Conservation (phyloP, 495 filamentous ascomycete species). For the Penicillium odoratum region DNA sequence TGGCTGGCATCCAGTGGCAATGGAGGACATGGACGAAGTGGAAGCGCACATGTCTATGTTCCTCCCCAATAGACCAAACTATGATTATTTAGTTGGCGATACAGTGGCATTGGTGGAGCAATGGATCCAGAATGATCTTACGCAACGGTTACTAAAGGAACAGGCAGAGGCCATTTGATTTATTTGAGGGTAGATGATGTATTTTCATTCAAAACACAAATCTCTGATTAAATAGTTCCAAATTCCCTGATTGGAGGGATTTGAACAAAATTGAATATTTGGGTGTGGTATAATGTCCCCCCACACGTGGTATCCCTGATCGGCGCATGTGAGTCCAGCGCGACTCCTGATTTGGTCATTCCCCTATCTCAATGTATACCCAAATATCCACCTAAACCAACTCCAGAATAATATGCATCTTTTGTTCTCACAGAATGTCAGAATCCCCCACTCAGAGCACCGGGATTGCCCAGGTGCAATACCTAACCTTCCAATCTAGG, state of each 20-base stretch:
- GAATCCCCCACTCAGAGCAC: background rate
- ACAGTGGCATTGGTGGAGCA: constrained; percentile 65
- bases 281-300: background rate
- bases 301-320: constrained; percentile 12
- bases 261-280: background rate
- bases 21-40: constrained; percentile 83
- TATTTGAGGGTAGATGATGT: too few species aligned
- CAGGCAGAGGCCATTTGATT: background rate
- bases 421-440: background rate
- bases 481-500: background rate
- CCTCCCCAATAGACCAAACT: constrained; percentile 59
- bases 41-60: constrained; percentile 85
- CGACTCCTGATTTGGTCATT: constrained; percentile 18
- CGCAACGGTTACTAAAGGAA: constrained; percentile 21
- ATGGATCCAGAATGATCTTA: constrained; percentile 64
- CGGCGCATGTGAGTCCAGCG: constrained; percentile 15
- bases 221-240: too few species aligned
- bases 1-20: constrained; percentile 73
- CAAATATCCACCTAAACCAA: background rate
- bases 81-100: constrained; percentile 76
- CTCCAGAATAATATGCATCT: background rate
- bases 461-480: background rate
- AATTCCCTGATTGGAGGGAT: too few species aligned
- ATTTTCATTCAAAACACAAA: too few species aligned
- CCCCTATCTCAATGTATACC: background rate